A percentile compares a stretch with the other conserved stretches of the same genome.
Evolutionary conservation across 2,329 filamentous ascomycete species (phyloP).

Genomic region (Diaporthe destruens): DNA sequence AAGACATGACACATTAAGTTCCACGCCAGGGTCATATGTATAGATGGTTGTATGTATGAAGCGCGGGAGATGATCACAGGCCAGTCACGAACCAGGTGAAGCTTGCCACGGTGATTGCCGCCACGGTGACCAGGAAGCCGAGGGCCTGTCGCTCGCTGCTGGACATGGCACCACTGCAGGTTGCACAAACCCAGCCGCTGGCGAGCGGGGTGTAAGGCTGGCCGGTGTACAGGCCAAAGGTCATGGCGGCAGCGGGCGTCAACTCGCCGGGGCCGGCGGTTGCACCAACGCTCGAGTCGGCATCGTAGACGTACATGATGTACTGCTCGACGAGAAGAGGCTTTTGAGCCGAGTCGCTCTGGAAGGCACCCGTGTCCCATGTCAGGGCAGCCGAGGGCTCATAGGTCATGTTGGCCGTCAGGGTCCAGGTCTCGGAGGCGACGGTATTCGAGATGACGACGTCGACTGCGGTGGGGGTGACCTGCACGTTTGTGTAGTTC

Average conservation of each 20-base stretch:
- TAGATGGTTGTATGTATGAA: not conserved
- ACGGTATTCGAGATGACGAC: slow-evolving; percentile 68
- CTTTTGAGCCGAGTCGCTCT: slow-evolving; percentile 57
- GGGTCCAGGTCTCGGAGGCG: slow-evolving; percentile 67
- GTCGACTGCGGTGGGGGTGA: slow-evolving; percentile 70
- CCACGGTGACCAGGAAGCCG: slow-evolving; percentile 66
- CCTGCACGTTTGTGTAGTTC: slow-evolving; percentile 74
- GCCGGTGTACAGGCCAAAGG: slow-evolving; percentile 69
- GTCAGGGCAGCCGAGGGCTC: slow-evolving; percentile 62
- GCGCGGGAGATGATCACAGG: slow-evolving; percentile 46
- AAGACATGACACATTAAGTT: slow-evolving; percentile 19
- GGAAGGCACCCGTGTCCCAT: slow-evolving; percentile 69
- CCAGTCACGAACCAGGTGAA: slow-evolving; percentile 76
- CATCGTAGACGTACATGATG: slow-evolving; percentile 72
- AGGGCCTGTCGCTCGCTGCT: slow-evolving; percentile 62
- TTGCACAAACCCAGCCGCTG: slow-evolving; percentile 67
- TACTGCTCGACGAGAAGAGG: slow-evolving; percentile 68
- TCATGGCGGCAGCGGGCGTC: slow-evolving; percentile 60
- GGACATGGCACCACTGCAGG: slow-evolving; percentile 67
- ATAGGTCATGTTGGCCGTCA: slow-evolving; percentile 74
- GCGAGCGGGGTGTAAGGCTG: slow-evolving; percentile 64
- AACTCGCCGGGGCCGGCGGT: slow-evolving; percentile 68
- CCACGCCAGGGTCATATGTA: slow-evolving; percentile 3
- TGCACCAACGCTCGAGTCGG: slow-evolving; percentile 64
- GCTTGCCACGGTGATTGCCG: slow-evolving; percentile 67